A percentile compares a stretch with the other conserved stretches of the same genome.
Evolutionary conservation across 2,329 filamentous ascomycete genomes (phyloP).

Genomic region (Lachnellula occidentalis): DNA sequence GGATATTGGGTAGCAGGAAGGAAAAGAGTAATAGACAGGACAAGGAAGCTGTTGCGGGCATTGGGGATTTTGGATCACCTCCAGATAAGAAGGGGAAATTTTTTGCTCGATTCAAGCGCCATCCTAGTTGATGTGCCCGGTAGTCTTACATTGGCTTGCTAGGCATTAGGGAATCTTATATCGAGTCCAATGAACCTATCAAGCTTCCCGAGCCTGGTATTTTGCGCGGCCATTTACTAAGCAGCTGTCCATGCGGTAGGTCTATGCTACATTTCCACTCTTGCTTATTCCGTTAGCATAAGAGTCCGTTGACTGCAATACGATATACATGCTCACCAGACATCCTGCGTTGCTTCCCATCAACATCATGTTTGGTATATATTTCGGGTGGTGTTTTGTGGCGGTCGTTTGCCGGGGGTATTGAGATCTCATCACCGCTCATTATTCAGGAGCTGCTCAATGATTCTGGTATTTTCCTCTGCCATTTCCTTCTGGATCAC

Average conservation of each 20-base stretch:
- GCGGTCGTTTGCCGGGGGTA: not conserved
- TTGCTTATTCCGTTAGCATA: not conserved
- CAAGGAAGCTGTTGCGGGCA: conserved; percentile 16
- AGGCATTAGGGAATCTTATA: not conserved
- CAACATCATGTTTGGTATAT: not conserved
- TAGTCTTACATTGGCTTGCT: not conserved
- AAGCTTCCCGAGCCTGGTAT: not conserved
- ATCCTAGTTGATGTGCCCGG: conserved; percentile 17
- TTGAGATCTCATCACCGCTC: conserved; percentile 28
- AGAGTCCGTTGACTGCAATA: not conserved
- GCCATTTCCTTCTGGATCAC: conserved; percentile 41
- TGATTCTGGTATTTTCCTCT: conserved; percentile 42
- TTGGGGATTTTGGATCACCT: conserved; percentile 13
- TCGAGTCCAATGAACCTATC: not conserved
- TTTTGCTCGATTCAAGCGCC: conserved; percentile 26
- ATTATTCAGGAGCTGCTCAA: conserved; percentile 44
- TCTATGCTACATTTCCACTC: not conserved
- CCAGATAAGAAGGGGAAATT: conserved; percentile 20
- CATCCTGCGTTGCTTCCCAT: not conserved
- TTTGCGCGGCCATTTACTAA: not conserved
- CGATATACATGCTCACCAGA: not conserved
- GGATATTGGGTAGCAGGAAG: conserved; percentile 42
- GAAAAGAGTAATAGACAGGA: conserved; percentile 22
- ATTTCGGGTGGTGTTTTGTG: not conserved
- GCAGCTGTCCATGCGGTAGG: not conserved